Evolutionary conservation across 768 basidiomycete genomes (phyloP).

Genomic region (Xerocomus spinulosus): DNA sequence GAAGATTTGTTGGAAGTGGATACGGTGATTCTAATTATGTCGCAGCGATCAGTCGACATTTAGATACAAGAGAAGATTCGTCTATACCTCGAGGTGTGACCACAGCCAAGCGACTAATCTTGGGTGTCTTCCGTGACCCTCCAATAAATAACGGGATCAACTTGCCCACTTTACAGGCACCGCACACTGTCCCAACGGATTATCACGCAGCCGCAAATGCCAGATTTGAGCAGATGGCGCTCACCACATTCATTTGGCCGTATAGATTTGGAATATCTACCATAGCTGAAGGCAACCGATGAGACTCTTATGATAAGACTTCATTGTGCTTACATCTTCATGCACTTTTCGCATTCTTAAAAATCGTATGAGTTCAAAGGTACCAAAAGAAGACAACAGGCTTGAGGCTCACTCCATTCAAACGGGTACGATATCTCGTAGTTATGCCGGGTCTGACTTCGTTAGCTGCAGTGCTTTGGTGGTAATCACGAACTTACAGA

Average conservation of each 20-base stretch:
- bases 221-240: constrained; percentile 19
- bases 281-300: constrained; percentile 47
- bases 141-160: constrained; percentile 54
- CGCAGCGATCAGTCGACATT: background rate
- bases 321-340: constrained; percentile 46
- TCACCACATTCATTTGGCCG: constrained; percentile 57
- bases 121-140: constrained; percentile 32
- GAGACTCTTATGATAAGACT: background rate
- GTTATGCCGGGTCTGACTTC: constrained; percentile 56
- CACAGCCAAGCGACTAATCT: constrained; percentile 42
- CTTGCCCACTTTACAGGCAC: constrained; percentile 56
- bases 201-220: background rate
- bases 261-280: constrained; percentile 71
- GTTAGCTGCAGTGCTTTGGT: background rate
- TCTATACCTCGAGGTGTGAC: constrained; percentile 41
- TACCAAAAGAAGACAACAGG: background rate
- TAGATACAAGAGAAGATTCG: background rate
- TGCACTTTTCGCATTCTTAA: constrained; percentile 60
- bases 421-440: constrained; percentile 74
- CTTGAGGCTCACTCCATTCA: constrained; percentile 62
- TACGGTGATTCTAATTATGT: constrained; percentile 16
- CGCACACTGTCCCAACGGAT: constrained; percentile 47
- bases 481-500: constrained; percentile 43
- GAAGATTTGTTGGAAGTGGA: background rate
- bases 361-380: constrained; percentile 3